A percentile compares a stretch with the other conserved stretches of the same genome.
phyloP scores from a whole-genome alignment of 345 rosid species.

The Rubroshorea leprosula region DNA sequence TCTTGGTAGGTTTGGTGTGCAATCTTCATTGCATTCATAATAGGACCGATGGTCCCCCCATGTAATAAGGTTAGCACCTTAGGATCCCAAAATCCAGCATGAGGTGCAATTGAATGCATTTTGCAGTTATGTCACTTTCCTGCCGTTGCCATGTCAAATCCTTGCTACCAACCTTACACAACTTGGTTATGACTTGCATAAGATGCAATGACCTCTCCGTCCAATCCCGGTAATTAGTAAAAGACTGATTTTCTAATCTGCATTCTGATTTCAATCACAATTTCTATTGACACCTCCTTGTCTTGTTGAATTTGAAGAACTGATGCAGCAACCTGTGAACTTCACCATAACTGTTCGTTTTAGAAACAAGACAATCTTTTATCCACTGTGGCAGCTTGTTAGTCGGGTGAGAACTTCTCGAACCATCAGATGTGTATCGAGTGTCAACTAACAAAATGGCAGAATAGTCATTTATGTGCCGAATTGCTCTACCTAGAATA shows the following conservation, averaged over 20 bases:
- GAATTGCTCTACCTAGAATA: slow-evolving; percentile 73
- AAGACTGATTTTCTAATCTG: background rate
- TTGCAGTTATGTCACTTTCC: too few relatives aligned
- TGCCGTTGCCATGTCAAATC: background rate
- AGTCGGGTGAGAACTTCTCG: slow-evolving; percentile 50
- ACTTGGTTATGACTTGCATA: background rate
- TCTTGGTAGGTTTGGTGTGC: too few relatives aligned
- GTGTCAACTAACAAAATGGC: slow-evolving; percentile 80
- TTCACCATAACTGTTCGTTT: slow-evolving; percentile 74
- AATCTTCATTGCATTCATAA: too few relatives aligned
- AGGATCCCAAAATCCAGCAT: too few relatives aligned
- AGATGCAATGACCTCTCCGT: background rate
- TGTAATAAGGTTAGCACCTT: too few relatives aligned
- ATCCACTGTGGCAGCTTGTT: slow-evolving; percentile 85
- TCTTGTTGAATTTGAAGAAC: slow-evolving; percentile 68
- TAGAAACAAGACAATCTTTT: slow-evolving; percentile 50
- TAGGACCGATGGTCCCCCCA: too few relatives aligned
- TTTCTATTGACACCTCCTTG: slow-evolving; percentile 9
- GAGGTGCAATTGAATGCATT: too few relatives aligned
- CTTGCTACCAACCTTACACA: background rate
- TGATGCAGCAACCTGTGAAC: slow-evolving; percentile 70
- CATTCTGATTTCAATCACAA: background rate
- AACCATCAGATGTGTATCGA: slow-evolving; percentile 57
- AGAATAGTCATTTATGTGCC: slow-evolving; percentile 77
- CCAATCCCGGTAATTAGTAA: too few relatives aligned